Evolutionary conservation across 331 rosid species (phyloP), one percentile per base, ranked within the genome.

Genomic region (Quercus lobata): DNA sequence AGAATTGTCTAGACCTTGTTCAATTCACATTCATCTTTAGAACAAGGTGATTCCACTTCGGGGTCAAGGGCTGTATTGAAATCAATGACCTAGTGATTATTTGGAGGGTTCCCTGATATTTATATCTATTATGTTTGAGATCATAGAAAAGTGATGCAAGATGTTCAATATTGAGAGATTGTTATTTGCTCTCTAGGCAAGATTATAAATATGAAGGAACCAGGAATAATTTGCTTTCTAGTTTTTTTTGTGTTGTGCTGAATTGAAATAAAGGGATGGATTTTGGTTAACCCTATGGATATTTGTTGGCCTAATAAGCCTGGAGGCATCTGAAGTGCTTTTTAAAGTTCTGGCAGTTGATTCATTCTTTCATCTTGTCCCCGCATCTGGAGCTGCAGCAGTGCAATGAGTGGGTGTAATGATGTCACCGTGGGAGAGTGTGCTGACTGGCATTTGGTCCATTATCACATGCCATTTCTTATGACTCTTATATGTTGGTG

Each of bases 11-110:
- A 78, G 86, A 66, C 81, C 57, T 72, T 71, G 56, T 77, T 85
- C 76, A 46, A 73, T 53, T 74, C 86, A 84, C 68, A 73, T 80
- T 84, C 70, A 71, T 82, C 82, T 78, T 84, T 84, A 83, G 85
- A 88, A 76, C 82, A 57, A 61, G 77, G 30, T 69, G 84, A 62
- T 78, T 74, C 85, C 83, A 80, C 83, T 61, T 70, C 84, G 75
- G 81, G 29, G 80, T 66, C 79, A 80, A 77, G 75, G 75, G 73
- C 79, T 58, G 70, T 77, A 32, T 80, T 78, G 68, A 57, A 58
- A 22, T 79, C 81, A 77, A 74, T 76, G 77, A 82, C 83, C 69
- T 88, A 72, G 77, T 79, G 72, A 60, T 75, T 78, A 75, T 76
- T 82, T 75, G 72, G 84, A 78, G 80, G 85, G 66, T 73, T 44